Evolutionary conservation across 768 basidiomycete genomes (phyloP), one percentile per base, ranked within the genome.

Genomic region (Pleurotus djamor): DNA sequence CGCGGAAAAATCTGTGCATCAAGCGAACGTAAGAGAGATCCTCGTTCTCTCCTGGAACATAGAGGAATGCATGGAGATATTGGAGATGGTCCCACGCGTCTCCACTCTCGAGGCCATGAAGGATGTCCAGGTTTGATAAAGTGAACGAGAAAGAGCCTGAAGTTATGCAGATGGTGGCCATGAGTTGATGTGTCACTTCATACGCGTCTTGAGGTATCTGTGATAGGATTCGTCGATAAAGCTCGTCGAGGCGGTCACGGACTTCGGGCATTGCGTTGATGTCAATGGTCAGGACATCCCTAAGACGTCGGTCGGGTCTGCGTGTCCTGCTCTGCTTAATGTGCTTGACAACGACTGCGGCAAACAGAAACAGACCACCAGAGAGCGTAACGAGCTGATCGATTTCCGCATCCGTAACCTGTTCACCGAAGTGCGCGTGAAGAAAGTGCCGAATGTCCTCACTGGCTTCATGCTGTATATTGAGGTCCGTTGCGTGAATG

Each of bases 181-280:
- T 52, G n/a, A 61, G 51, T 13, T 48, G 32, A 4, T 41, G 41
- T 16, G 38, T 43, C 38, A 44, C 33, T 7, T 58, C 50, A 10
- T 59, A 49, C 3, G 6, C 33, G 17, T 35, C 10, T 10, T 45
- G n/a, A 8, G 48, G 48, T 12, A 51, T 52, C 8, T 51, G n/a
- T 4, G 57, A 49, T 9, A 65, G 35, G 4, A 65, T 60, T 28
- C 61, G 59, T n/a, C 17, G 17, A 47, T 65, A 65, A 9, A 63
- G 56, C 4, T 45, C 28, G 43, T 65, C 62, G 1, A 65, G 38
- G 5, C 38, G 36, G 16, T 37, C 54, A 55, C 37, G 37, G 9
- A 43, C 32, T 16, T 37, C 54, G 17, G 58, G 58, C 16, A 56
- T n/a, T 34, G 54, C 37, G 4, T 38, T 55, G 13, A n/a, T n/a